Percentiles rank a stretch among this genome's conserved stretches.
Conservation (phyloP, 192 early-diverging fungal species). For the Blastocladiella britannica region DNA sequence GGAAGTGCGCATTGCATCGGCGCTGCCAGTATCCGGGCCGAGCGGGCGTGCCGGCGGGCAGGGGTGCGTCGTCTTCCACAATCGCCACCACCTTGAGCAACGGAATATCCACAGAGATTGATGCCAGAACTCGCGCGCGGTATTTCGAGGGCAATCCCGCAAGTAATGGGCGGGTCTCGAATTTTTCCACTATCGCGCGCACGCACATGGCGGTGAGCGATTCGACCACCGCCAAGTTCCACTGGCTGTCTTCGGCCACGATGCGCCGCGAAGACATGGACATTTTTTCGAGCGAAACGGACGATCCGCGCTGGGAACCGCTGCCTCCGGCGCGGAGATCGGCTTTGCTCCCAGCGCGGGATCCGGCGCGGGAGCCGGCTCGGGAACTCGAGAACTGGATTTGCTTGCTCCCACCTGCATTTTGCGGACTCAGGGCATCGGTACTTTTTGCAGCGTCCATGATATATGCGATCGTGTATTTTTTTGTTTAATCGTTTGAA, state of each 20-base stretch:
- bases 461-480: too few species aligned
- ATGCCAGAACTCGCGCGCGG: neutral
- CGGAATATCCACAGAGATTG: neutral
- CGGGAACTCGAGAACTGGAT: too few species aligned
- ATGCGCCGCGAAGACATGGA: too few species aligned
- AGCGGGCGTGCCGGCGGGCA: neutral
- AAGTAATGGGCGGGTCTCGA: constrained; percentile 13
- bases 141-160: constrained; percentile 1
- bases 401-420: too few species aligned
- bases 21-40: neutral
- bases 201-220: constrained; percentile 28
- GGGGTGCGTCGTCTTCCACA: neutral
- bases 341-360: too few species aligned
- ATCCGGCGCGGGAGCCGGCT: too few species aligned
- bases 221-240: constrained; percentile 34
- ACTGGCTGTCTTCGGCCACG: constrained; percentile 30
- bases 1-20: neutral
- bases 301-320: too few species aligned
- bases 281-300: too few species aligned
- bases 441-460: too few species aligned
- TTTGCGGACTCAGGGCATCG: too few species aligned
- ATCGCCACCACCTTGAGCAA: neutral
- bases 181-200: constrained; percentile 22
- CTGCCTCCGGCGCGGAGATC: too few species aligned
- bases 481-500: too few species aligned